Base-by-base conservation (phyloP, 805 yeast genomes). In the Kregervanrija delftensis region DNA sequence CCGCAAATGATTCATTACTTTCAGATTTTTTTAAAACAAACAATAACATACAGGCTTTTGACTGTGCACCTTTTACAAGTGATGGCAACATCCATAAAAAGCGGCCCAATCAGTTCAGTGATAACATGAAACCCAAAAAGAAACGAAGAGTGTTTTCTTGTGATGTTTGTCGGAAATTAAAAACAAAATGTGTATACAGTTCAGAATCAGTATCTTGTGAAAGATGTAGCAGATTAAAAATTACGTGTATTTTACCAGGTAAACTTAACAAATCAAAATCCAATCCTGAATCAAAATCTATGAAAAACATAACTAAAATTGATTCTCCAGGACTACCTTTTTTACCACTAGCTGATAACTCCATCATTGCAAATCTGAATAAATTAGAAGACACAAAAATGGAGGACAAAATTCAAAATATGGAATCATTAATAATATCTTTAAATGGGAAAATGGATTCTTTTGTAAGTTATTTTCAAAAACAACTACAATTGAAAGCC, bases 181-280 rank as follows among this genome's bases (percentile, higher is more conserved):
- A 79, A 55, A 78, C 83, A 1, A 66, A 81, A 46, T 79, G 85
- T 56, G 80, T 74, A 46, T 71, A 67, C 50, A 75, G 73, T 36
- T 66, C 69, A 0, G 53, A 61, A 2, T 54, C 57, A 11, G 68
- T 67, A 4, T 69, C 69, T 49, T 79, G 84, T 51, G 75, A 74
- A 45, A 63, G 83, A 30, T 79, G 85, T 49, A 63, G 60, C 37
- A 67, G 76, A 30, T 53, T 78, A 35, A 58, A 71, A 37, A 52
- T 76, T 8, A 67, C 64, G 0, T 79, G 85, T 49, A 74, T 81
- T 0, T 52, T 77, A 36, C 64, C 74, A 2, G 49, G 48, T 22
- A 22, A 22, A 22, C 28, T 22, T 22, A 22, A 22, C 28, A 22
- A 22, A 22, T 6, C 28, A 22, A 22, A 22, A 22, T 5, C 28